phyloP scores from a whole-genome alignment of 805 yeast species.

The Zygotorulaspora florentina region DNA sequence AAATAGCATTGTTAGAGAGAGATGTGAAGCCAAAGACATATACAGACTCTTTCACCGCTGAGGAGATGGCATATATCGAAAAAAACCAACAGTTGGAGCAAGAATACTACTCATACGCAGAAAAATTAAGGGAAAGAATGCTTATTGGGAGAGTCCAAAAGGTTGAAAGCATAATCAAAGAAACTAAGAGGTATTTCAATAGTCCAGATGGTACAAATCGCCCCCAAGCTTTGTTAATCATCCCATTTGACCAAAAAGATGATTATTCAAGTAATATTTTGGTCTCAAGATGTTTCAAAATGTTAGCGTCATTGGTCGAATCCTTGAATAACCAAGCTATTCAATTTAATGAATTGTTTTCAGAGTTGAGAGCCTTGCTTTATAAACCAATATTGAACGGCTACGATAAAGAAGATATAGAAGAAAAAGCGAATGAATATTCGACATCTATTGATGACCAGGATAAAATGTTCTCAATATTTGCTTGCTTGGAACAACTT shows the following conservation, averaged over 20 bases:
- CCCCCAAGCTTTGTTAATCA: slow-evolving; percentile 9
- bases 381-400: slow-evolving; percentile 30
- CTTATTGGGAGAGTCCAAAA: slow-evolving; percentile 39
- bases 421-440: slow-evolving; percentile 71
- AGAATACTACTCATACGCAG: slow-evolving; percentile 57
- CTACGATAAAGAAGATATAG: slow-evolving; percentile 29
- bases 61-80: slow-evolving; percentile 29
- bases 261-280: slow-evolving; percentile 24
- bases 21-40: slow-evolving; percentile 17
- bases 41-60: slow-evolving; percentile 22
- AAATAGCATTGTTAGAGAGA: slow-evolving; percentile 10
- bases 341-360: slow-evolving; percentile 22
- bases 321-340: slow-evolving; percentile 25
- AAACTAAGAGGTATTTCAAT: slow-evolving; percentile 21
- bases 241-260: slow-evolving; percentile 15
- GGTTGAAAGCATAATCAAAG: slow-evolving; percentile 24
- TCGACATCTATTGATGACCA: slow-evolving; percentile 69
- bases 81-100: slow-evolving; percentile 46
- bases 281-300: slow-evolving; percentile 21
- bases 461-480: slow-evolving; percentile 57
- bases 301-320: slow-evolving; percentile 13
- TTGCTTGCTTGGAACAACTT: slow-evolving; percentile 49
- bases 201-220: background rate
- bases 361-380: slow-evolving; percentile 17
- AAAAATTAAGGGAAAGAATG: slow-evolving; percentile 49